phyloP scores from a whole-genome alignment of 352 stramenopile genomes.

The Phytophthora idaei region DNA sequence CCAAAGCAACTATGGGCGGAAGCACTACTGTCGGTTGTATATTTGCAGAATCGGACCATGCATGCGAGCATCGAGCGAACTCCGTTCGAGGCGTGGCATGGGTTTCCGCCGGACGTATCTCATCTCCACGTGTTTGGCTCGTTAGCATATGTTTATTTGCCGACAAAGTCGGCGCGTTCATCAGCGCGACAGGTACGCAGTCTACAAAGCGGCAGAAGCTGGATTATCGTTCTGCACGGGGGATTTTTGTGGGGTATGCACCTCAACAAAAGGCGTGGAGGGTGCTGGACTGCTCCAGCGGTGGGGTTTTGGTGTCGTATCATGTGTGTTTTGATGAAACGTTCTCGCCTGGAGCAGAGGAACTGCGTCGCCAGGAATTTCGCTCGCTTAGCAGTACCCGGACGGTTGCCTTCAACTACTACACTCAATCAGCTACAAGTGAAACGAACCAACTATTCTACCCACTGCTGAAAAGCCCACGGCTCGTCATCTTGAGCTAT shows the following conservation, averaged over 20 bases:
- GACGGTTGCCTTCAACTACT: not conserved
- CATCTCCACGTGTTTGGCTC: constrained; percentile 7
- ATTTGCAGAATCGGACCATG: constrained; percentile 11
- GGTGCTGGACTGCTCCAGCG: constrained; percentile 1
- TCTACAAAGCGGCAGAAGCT: not conserved
- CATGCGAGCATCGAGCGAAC: not conserved
- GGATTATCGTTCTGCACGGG: not conserved
- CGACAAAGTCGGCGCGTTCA: not conserved
- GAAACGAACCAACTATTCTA: not conserved
- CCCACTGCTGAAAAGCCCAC: too few relatives aligned
- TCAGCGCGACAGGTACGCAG: not conserved
- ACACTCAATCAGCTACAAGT: not conserved
- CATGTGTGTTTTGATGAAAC: constrained; percentile 12
- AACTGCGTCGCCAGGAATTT: not conserved
- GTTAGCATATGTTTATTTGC: constrained; percentile 6
- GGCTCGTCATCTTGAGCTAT: not conserved
- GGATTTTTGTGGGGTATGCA: constrained; percentile 11
- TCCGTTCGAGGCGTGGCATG: constrained; percentile 3
- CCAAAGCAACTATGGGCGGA: constrained; percentile 14
- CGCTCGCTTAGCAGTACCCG: not conserved
- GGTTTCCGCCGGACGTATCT: not conserved
- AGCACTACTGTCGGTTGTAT: constrained; percentile 2
- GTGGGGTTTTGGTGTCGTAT: not conserved
- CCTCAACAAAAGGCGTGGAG: not conserved
- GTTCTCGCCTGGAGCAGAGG: not conserved